Percentiles rank a stretch among this genome's conserved stretches.
These are phyloP conservation scores for Glomus cerebriforme DNA, from an alignment of 192 early-diverging fungal genomes.

Conservation along the genomic window DNA sequence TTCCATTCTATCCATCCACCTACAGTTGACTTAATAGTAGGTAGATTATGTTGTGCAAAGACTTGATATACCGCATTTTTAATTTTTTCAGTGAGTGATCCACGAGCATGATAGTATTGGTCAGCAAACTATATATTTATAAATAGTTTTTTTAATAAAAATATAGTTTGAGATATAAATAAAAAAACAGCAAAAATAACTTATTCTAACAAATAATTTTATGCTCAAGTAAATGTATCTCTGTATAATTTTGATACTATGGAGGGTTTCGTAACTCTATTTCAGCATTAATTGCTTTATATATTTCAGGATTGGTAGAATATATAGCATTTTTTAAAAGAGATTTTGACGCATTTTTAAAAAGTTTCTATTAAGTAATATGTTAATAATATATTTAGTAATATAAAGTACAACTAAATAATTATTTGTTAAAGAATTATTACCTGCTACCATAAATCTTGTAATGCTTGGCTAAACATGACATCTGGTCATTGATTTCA, in stretches of 20 bases:
- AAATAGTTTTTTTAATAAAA: too few relatives aligned
- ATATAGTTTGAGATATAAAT: too few relatives aligned
- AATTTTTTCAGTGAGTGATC: too few relatives aligned
- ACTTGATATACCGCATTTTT: too few relatives aligned
- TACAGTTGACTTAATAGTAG: not conserved
- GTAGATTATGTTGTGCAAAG: not conserved
- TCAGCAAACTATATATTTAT: too few relatives aligned
- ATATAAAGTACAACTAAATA: not conserved
- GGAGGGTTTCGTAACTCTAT: not conserved
- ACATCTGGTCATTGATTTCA: not conserved
- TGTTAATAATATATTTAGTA: too few relatives aligned
- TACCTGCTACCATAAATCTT: not conserved
- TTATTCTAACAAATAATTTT: constrained; percentile 33
- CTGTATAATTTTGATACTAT: not conserved
- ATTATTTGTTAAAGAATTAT: not conserved
- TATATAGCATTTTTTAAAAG: not conserved
- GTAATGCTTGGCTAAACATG: not conserved
- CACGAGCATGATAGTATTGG: too few relatives aligned
- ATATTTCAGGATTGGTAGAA: not conserved
- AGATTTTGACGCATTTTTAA: not conserved
- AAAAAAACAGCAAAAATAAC: constrained; percentile 35
- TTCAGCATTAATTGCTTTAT: not conserved
- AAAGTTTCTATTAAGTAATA: not conserved
- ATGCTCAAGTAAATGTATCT: not conserved
- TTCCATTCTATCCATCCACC: not conserved